Evolutionary conservation across 495 filamentous ascomycete species (phyloP).

Genomic region (Talaromyces thailandensis): DNA sequence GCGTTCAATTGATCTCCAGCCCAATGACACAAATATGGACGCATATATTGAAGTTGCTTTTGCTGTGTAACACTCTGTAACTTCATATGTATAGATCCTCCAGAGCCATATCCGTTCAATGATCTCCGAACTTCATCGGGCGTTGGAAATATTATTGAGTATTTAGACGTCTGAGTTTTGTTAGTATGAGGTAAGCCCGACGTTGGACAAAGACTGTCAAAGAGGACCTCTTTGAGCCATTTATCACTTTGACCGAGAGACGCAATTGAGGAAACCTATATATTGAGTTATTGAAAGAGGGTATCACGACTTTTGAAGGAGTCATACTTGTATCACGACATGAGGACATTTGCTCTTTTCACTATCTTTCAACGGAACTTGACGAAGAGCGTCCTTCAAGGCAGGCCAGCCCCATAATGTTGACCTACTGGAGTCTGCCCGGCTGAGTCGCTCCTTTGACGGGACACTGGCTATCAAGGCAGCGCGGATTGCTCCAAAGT

Average conservation of each 20-base stretch:
- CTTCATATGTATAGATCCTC: slow-evolving; percentile 76
- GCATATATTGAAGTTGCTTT: slow-evolving; percentile 68
- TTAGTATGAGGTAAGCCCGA: not conserved
- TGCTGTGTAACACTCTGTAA: slow-evolving; percentile 55
- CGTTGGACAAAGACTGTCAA: slow-evolving; percentile 39
- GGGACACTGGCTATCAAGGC: slow-evolving; percentile 72
- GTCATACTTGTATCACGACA: slow-evolving; percentile 56
- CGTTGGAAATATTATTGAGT: slow-evolving; percentile 72
- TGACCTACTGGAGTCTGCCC: slow-evolving; percentile 23
- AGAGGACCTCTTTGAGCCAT: slow-evolving; percentile 65
- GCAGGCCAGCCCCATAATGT: slow-evolving; percentile 70
- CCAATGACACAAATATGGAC: slow-evolving; percentile 67
- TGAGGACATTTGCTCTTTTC: slow-evolving; percentile 24
- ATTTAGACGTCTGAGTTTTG: slow-evolving; percentile 24
- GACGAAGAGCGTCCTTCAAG: slow-evolving; percentile 49
- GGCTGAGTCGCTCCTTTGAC: slow-evolving; percentile 44
- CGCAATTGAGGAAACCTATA: slow-evolving; percentile 72
- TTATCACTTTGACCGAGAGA: slow-evolving; percentile 63
- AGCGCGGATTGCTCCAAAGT: slow-evolving; percentile 63
- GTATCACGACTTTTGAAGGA: too few relatives aligned
- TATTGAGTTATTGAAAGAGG: too few relatives aligned
- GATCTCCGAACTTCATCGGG: slow-evolving; percentile 67
- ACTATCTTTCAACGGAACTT: slow-evolving; percentile 25
- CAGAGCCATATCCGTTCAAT: slow-evolving; percentile 69
- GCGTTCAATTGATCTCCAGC: slow-evolving; percentile 28